These are phyloP conservation scores for Candida easanensis DNA, from an alignment of 805 yeast genomes.

Conservation along the genomic window DNA sequence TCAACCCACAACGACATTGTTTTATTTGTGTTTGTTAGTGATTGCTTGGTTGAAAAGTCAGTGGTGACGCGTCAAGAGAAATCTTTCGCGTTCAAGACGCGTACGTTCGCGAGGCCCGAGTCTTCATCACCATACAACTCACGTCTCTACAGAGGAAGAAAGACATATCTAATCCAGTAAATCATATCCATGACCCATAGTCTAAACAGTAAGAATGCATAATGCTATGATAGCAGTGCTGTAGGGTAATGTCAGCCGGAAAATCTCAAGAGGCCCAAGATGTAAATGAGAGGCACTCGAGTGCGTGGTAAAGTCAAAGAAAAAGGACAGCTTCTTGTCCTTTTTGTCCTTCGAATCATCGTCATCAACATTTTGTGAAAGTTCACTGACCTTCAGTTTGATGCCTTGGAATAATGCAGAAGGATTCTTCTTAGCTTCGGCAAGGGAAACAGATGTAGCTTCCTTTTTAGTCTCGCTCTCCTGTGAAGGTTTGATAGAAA, in stretches of 20 bases:
- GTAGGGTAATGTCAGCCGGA: not conserved
- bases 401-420: conserved; percentile 9
- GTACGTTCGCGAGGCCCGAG: too few species aligned
- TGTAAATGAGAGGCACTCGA: not conserved
- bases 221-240: not conserved
- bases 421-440: conserved; percentile 14
- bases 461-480: not conserved
- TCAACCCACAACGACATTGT: conserved; percentile 98
- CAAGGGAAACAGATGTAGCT: too few species aligned
- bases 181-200: too few species aligned
- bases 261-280: conserved; percentile 1
- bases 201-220: not conserved
- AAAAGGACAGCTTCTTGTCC: not conserved
- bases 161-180: too few species aligned
- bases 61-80: too few species aligned
- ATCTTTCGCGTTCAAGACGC: conserved; percentile 7
- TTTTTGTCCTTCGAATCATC: not conserved
- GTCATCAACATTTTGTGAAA: not conserved
- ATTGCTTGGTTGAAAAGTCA: too few species aligned
- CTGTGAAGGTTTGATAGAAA: not conserved
- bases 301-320: conserved; percentile 6
- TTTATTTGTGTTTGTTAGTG: not conserved
- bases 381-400: not conserved
- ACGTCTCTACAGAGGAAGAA: too few species aligned
- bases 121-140: too few species aligned